Evolutionary conservation across 1,284 basidiomycete genomes (phyloP).

Genomic region (Moesziomyces antarcticus): DNA sequence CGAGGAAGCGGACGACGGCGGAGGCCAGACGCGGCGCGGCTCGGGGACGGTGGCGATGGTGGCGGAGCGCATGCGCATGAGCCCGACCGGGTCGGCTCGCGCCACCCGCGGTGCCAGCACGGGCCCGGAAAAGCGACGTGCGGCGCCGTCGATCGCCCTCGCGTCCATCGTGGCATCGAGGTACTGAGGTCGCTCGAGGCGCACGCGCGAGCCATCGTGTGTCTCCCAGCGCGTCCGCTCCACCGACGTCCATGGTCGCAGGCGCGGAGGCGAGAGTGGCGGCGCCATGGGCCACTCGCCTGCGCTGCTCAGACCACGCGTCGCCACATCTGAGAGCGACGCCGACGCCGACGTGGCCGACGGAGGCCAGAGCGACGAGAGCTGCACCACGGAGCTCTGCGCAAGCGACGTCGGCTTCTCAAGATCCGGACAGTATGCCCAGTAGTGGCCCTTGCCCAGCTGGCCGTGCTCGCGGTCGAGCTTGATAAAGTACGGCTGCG

Average conservation of each 20-base stretch:
- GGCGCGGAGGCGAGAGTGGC: too few relatives aligned
- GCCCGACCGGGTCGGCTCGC: neutral
- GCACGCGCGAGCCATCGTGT: too few relatives aligned
- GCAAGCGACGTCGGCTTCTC: slow-evolving; percentile 41
- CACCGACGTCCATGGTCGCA: too few relatives aligned
- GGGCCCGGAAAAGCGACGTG: too few relatives aligned
- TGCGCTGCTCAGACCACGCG: slow-evolving; percentile 2
- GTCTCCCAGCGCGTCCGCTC: too few relatives aligned
- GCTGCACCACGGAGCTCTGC: slow-evolving; percentile 34
- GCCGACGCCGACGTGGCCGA: slow-evolving; percentile 12
- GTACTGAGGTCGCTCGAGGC: too few relatives aligned
- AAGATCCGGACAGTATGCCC: slow-evolving; percentile 38
- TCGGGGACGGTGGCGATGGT: slow-evolving; percentile 19
- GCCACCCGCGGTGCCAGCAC: too few relatives aligned
- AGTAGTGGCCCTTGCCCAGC: slow-evolving; percentile 44
- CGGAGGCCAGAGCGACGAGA: slow-evolving; percentile 28
- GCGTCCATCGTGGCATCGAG: too few relatives aligned
- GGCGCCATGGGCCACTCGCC: slow-evolving; percentile 3
- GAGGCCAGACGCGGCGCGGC: neutral
- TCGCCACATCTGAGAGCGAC: slow-evolving; percentile 1
- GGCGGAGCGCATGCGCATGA: slow-evolving; percentile 16
- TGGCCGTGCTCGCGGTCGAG: slow-evolving; percentile 35
- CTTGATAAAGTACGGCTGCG: slow-evolving; percentile 49
- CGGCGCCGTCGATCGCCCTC: too few relatives aligned
- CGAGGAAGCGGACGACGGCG: neutral